Conservation (phyloP, 805 yeast genomes). For the Candida adriatica region DNA sequence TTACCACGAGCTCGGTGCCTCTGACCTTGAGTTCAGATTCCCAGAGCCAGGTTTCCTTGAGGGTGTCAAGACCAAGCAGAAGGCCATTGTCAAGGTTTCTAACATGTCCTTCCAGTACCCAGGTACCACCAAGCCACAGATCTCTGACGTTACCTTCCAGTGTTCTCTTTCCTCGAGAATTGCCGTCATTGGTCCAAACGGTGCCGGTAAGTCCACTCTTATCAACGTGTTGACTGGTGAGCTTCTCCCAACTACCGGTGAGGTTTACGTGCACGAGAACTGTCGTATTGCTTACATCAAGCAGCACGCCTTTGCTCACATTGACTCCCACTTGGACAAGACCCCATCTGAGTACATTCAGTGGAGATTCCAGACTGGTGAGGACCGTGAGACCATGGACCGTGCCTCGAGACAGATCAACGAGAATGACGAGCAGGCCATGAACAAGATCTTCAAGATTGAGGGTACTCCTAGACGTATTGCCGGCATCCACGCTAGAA, state of each 20-base stretch:
- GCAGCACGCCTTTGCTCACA: slow-evolving; percentile 99
- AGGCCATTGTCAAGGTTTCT: slow-evolving; percentile 97
- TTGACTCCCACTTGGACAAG: slow-evolving; percentile 97
- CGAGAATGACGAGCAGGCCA: slow-evolving; percentile 94
- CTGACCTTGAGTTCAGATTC: slow-evolving; percentile 94
- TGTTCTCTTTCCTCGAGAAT: slow-evolving; percentile 98
- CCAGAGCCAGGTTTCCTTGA: slow-evolving; percentile 99
- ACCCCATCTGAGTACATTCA: slow-evolving; percentile 99
- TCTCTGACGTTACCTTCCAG: slow-evolving; percentile 89
- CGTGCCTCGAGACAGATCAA: slow-evolving; percentile 98
- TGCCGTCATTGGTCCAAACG: slow-evolving; percentile 99
- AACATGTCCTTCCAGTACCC: slow-evolving; percentile 99
- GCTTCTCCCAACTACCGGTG: slow-evolving; percentile 96
- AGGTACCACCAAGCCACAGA: slow-evolving; percentile 96
- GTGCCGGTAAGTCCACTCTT: slow-evolving; percentile 99
- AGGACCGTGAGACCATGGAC: slow-evolving; percentile 99
- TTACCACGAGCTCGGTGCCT: slow-evolving; percentile 97
- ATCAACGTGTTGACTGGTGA: slow-evolving; percentile 99
- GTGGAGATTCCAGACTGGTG: slow-evolving; percentile 99
- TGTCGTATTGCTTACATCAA: slow-evolving; percentile 99
- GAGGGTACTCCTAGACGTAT: slow-evolving; percentile 99
- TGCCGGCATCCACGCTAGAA: slow-evolving; percentile 88
- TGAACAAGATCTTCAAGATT: slow-evolving; percentile 99
- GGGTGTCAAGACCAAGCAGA: slow-evolving; percentile 99
- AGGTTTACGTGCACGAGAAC: slow-evolving; percentile 99